Percentiles rank a stretch among this genome's conserved stretches.
Evolutionary conservation across 352 stramenopile genomes (phyloP).

Genomic region (Globisporangium parvum): DNA sequence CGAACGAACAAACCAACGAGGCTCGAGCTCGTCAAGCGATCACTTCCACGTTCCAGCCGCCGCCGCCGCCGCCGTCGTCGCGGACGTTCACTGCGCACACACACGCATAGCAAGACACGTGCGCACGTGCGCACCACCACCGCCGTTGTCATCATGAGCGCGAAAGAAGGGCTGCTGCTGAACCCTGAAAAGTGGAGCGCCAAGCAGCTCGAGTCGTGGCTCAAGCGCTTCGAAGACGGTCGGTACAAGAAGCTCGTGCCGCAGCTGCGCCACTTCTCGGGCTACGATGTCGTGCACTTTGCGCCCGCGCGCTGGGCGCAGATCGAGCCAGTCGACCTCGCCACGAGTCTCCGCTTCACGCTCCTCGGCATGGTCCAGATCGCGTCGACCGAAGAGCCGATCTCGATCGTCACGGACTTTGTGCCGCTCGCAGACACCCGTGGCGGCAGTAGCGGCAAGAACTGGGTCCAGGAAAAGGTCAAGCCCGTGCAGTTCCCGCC

Average conservation of each 20-base stretch:
- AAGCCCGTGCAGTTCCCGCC: conserved; percentile 73
- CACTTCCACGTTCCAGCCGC: too few relatives aligned
- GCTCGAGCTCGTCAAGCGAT: too few relatives aligned
- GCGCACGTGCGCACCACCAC: too few relatives aligned
- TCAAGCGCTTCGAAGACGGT: conserved; percentile 66
- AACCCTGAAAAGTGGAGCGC: conserved; percentile 79
- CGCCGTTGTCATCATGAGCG: conserved; percentile 85
- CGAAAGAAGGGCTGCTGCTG: conserved; percentile 80
- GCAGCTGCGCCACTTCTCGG: conserved; percentile 53
- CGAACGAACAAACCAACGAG: too few relatives aligned
- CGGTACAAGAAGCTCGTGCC: conserved; percentile 51
- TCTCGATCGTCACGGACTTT: conserved; percentile 81
- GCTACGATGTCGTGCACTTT: conserved; percentile 69
- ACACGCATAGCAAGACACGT: not conserved
- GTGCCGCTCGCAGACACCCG: conserved; percentile 32
- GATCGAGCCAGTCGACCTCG: conserved; percentile 54
- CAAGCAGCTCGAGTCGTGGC: conserved; percentile 75
- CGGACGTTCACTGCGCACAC: not conserved
- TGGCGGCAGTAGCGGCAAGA: conserved; percentile 7
- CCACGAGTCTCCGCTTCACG: conserved; percentile 79
- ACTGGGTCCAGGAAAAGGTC: conserved; percentile 17
- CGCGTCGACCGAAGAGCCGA: conserved; percentile 42
- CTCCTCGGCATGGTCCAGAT: conserved; percentile 84
- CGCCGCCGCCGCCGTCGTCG: too few relatives aligned
- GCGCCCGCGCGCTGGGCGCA: conserved; percentile 44